Conservation (phyloP, 2,329 filamentous ascomycete species). For the Diplodia seriata region DNA sequence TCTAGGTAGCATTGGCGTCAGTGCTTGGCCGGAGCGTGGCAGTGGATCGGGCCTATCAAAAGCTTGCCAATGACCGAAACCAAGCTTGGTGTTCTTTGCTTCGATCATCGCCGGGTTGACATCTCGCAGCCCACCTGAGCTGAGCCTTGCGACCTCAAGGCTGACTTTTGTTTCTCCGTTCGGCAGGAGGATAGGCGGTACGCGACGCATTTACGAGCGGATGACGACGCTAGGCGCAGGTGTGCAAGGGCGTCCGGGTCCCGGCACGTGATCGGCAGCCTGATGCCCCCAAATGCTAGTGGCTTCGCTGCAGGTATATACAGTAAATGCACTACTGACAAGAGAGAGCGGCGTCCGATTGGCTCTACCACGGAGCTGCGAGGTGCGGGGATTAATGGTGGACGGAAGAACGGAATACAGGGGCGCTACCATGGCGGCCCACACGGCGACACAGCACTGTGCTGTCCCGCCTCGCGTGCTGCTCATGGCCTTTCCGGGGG, state of each 20-base stretch:
- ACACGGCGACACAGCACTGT: no score
- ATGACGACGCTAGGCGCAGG: not conserved
- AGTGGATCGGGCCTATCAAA: not conserved
- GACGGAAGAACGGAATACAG: no score
- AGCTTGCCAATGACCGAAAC: not conserved
- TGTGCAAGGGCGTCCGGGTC: not conserved
- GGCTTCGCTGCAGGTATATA: not conserved
- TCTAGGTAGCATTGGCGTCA: not conserved
- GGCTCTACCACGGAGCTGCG: no score
- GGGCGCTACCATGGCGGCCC: no score
- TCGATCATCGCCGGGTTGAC: not conserved
- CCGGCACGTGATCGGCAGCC: slow-evolving; percentile 8
- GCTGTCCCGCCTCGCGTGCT: not conserved
- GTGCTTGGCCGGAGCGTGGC: slow-evolving; percentile 13
- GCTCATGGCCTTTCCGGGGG: not conserved
- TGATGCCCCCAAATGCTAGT: not conserved
- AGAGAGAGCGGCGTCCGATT: no score
- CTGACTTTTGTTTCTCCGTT: not conserved
- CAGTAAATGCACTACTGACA: not conserved
- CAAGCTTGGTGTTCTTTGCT: slow-evolving; percentile 19
- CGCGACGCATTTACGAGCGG: slow-evolving; percentile 1
- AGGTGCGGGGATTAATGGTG: no score
- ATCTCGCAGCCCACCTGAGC: not conserved
- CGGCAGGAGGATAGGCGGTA: not conserved
- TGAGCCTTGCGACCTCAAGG: not conserved